Evolutionary conservation across 2,329 filamentous ascomycete genomes (phyloP).

Genomic region (Chrysoporthe cubensis): DNA sequence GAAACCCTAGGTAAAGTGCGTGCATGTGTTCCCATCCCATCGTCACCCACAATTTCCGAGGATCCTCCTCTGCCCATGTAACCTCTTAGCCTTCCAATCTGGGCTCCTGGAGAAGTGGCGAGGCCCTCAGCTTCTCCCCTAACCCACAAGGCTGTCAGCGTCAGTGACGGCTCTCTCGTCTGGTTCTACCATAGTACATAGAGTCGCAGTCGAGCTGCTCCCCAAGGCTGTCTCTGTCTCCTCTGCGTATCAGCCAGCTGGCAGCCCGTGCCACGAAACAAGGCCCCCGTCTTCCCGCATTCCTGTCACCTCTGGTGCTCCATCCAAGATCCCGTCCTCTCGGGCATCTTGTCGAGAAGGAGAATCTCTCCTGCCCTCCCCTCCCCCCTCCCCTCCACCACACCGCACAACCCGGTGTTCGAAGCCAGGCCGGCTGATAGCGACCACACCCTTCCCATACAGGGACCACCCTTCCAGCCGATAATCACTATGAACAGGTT

Average conservation of each 20-base stretch:
- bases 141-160: neutral
- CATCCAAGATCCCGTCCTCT: too few species aligned
- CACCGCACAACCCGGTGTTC: neutral
- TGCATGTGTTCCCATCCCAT: slow-evolving; percentile 2
- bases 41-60: neutral
- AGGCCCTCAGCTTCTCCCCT: neutral
- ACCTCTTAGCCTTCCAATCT: slow-evolving; percentile 3
- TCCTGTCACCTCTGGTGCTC: neutral
- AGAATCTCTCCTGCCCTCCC: neutral
- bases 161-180: neutral
- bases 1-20: slow-evolving; percentile 5
- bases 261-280: neutral
- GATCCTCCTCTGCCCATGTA: slow-evolving; percentile 3
- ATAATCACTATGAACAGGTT: neutral
- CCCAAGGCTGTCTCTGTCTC: neutral
- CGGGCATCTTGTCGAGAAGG: neutral
- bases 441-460: neutral
- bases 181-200: too few species aligned
- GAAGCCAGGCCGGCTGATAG: neutral
- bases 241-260: neutral
- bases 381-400: neutral
- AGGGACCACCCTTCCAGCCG: slow-evolving; percentile 2
- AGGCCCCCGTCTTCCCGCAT: neutral
- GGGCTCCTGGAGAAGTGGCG: slow-evolving; percentile 1
- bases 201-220: neutral